phyloP scores from a whole-genome alignment of 495 filamentous ascomycete species.

The Sordaria brevicollis region DNA sequence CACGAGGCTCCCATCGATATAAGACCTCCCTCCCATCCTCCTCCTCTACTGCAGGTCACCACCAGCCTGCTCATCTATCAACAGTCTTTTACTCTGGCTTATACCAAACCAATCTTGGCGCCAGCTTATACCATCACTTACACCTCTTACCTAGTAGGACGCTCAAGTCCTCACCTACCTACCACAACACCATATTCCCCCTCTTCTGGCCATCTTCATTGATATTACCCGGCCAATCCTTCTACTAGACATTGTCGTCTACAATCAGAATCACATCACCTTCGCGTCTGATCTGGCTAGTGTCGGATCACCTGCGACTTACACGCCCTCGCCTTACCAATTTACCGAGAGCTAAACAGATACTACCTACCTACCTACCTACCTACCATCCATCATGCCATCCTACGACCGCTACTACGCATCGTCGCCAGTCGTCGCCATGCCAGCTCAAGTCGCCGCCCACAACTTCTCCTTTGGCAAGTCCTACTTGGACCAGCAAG shows the following conservation, averaged over 20 bases:
- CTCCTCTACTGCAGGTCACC: constrained; percentile 3
- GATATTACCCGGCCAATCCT: constrained; percentile 10
- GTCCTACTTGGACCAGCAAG: constrained; percentile 29
- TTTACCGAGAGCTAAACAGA: constrained; percentile 26
- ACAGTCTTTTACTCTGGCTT: constrained; percentile 5
- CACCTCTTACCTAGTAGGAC: constrained; percentile 1
- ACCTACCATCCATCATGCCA: constrained; percentile 29
- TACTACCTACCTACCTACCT: no score
- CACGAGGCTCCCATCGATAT: neutral
- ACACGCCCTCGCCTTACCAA: constrained; percentile 10
- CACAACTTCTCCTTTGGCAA: constrained; percentile 37
- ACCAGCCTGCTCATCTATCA: constrained; percentile 3
- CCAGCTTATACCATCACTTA: constrained; percentile 1
- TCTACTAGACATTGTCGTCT: neutral
- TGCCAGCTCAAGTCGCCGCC: constrained; percentile 33
- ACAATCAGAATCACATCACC: neutral
- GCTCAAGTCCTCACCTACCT: neutral
- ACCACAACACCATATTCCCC: constrained; percentile 3
- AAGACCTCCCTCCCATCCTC: constrained; percentile 2
- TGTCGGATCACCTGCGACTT: constrained; percentile 17
- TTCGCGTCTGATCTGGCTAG: constrained; percentile 13
- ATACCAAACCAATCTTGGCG: neutral
- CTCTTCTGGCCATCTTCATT: constrained; percentile 21
- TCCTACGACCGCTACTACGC: constrained; percentile 35
- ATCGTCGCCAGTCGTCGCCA: constrained; percentile 42